Base-by-base conservation (phyloP, 2,329 filamentous ascomycete genomes). In the Clarireedia hainanense region DNA sequence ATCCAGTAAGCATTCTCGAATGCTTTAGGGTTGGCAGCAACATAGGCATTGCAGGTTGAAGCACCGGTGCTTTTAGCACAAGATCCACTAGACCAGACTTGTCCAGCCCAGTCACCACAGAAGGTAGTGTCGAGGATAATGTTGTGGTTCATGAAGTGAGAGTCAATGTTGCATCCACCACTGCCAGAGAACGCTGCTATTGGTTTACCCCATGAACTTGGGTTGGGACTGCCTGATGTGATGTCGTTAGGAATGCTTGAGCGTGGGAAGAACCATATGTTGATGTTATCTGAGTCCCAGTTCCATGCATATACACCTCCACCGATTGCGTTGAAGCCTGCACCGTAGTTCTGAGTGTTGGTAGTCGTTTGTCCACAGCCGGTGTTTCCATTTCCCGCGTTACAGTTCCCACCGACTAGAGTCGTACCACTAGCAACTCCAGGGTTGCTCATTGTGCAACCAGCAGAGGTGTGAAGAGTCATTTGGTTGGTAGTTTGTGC, bases 41-140 rank as follows among this genome's bases (percentile, higher is more conserved):
- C 91, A 68, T 82, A 95, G 27, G 82, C 80, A 30, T 83, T 68
- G 75, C 91, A 96, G 0, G 82, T 84, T 39, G 36, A 14, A 17
- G 54, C 39, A 15, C 80, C 75, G 39, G 78, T 72, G 1, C 27
- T 30, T 7, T 2, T 3, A 30, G 77, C 72, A 70, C 88, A 91
- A 40, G 79, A 76, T 6, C 71, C 59, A 57, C 84, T 77, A 39
- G 58, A 66, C 85, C 87, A 95, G 39, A 84, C 81, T 46, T 74
- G 69, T 27, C 88, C 88, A 6, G 90, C 91, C 91, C 90, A 96
- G 67, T 87, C 52, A 23, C 91, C 91, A 71, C 91, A 96, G 70
- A 95, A 89, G 6, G 87, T 88, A 0, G 85, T 94, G 72, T 92
- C 83, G 70, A 94, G 85, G 60, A 92, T 80, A 60, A 96, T 83